phyloP scores from a whole-genome alignment of 2,329 filamentous ascomycete genomes.

The Fusarium floridanum region DNA sequence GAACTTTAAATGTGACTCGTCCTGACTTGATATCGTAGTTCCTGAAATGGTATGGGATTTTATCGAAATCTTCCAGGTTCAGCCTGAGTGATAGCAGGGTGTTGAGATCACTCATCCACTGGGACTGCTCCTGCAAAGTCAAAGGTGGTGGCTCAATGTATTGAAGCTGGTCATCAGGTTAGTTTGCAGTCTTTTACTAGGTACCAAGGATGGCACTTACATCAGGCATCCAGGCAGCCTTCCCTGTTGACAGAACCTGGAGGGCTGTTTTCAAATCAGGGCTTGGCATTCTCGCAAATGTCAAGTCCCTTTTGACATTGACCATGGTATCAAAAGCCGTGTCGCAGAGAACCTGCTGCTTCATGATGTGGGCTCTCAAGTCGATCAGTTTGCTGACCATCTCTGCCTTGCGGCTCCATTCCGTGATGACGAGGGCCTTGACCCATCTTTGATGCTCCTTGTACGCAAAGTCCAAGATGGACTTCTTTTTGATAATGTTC shows the following conservation, averaged over 20 bases:
- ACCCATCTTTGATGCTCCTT: slow-evolving; percentile 88
- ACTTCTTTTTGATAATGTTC: slow-evolving; percentile 81
- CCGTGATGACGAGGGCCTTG: slow-evolving; percentile 89
- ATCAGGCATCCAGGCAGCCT: slow-evolving; percentile 83
- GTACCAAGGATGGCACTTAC: slow-evolving; percentile 59
- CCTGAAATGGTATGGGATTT: slow-evolving; percentile 79
- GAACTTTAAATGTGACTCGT: slow-evolving; percentile 88
- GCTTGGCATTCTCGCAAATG: slow-evolving; percentile 81
- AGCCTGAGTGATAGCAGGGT: slow-evolving; percentile 85
- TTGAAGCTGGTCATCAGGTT: slow-evolving; percentile 66
- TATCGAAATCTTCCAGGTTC: slow-evolving; percentile 85
- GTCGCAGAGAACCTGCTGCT: slow-evolving; percentile 72
- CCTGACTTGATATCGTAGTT: slow-evolving; percentile 85
- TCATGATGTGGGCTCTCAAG: slow-evolving; percentile 79
- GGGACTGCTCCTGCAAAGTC: slow-evolving; percentile 77
- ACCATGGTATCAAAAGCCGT: slow-evolving; percentile 73
- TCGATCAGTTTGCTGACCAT: slow-evolving; percentile 91
- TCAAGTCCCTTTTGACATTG: slow-evolving; percentile 79
- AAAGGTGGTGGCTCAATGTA: slow-evolving; percentile 83
- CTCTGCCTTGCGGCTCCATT: slow-evolving; percentile 86
- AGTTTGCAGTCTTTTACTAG: slow-evolving; percentile 45
- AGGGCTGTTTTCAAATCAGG: slow-evolving; percentile 93
- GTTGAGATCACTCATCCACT: slow-evolving; percentile 84
- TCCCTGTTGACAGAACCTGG: slow-evolving; percentile 84
- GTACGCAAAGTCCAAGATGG: slow-evolving; percentile 82